phyloP scores from a whole-genome alignment of 345 rosid species.

The Sonneratia caseolaris region DNA sequence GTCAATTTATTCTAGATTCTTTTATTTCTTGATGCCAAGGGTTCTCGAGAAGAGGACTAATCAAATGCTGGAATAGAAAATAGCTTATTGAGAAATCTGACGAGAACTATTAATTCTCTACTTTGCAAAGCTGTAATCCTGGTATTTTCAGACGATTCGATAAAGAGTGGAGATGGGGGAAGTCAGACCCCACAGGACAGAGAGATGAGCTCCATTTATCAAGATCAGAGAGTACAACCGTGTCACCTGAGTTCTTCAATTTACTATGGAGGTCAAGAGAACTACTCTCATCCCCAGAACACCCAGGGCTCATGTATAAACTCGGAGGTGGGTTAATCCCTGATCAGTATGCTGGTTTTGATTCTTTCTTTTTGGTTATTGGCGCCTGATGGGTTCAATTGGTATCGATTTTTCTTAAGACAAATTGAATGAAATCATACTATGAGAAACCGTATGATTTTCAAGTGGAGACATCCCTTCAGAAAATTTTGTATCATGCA shows the following conservation, averaged over 20 bases:
- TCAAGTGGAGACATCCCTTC: background rate
- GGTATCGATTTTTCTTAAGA: background rate
- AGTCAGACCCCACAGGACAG: constrained; percentile 18
- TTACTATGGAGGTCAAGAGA: constrained; percentile 38
- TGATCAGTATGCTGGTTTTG: background rate
- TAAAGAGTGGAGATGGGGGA: constrained; percentile 24
- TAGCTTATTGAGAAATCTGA: background rate
- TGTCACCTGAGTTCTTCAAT: constrained; percentile 37
- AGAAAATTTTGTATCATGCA: background rate
- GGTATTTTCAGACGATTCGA: constrained; percentile 22
- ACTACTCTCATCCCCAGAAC: constrained; percentile 29
- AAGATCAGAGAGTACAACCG: constrained; percentile 32
- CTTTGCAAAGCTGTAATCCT: constrained; percentile 1
- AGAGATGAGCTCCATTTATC: constrained; percentile 32
- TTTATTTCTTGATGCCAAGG: background rate
- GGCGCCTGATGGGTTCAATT: background rate
- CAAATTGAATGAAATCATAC: background rate
- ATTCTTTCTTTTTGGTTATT: background rate
- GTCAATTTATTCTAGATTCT: background rate
- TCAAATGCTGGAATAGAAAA: background rate
- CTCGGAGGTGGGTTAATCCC: constrained; percentile 29
- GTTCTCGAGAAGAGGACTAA: background rate
- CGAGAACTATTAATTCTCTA: background rate
- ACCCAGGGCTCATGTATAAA: constrained; percentile 29
- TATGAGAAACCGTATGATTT: background rate